Percentiles rank a stretch among this genome's conserved stretches.
These are phyloP conservation scores for Pyrrhoderma lamaoense DNA, from an alignment of 1,284 basidiomycete genomes.

Conservation along the genomic window DNA sequence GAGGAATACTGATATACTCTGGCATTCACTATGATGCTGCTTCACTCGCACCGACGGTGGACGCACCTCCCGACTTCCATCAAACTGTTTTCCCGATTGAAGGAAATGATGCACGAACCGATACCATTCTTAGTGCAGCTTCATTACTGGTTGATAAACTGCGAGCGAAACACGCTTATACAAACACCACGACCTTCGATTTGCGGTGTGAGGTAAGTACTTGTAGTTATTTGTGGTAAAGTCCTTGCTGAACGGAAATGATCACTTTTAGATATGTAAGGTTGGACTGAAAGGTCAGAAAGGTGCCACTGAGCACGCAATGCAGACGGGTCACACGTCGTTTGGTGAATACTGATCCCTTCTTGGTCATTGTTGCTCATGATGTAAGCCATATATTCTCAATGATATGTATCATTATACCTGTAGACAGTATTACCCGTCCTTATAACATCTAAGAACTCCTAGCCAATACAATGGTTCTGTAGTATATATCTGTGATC, in stretches of 20 bases:
- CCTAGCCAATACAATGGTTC: no score
- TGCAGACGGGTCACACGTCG: conserved; percentile 75
- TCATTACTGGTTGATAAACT: conserved; percentile 66
- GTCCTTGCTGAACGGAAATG: no score
- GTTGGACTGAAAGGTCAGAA: conserved; percentile 87
- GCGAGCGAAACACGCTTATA: conserved; percentile 72
- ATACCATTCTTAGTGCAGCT: conserved; percentile 60
- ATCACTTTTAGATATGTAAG: conserved; percentile 49
- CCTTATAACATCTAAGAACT: no score
- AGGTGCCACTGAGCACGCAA: conserved; percentile 81
- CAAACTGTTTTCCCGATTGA: conserved; percentile 75
- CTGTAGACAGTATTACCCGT: no score
- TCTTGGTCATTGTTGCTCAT: no score
- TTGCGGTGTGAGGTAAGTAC: conserved; percentile 67
- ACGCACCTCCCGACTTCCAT: conserved; percentile 79
- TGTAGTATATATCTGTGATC: no score
- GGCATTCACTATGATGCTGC: conserved; percentile 94
- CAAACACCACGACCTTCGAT: conserved; percentile 88
- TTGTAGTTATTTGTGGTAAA: no score
- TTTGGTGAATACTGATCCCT: conserved; percentile 91
- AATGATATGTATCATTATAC: no score
- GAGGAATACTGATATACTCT: conserved; percentile 77
- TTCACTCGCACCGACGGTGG: conserved; percentile 68
- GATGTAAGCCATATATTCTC: no score
- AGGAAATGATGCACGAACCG: conserved; percentile 32